These are phyloP conservation scores for Zymoseptoria passerinii DNA, from an alignment of 2,329 filamentous ascomycete species.

Conservation along the genomic window DNA sequence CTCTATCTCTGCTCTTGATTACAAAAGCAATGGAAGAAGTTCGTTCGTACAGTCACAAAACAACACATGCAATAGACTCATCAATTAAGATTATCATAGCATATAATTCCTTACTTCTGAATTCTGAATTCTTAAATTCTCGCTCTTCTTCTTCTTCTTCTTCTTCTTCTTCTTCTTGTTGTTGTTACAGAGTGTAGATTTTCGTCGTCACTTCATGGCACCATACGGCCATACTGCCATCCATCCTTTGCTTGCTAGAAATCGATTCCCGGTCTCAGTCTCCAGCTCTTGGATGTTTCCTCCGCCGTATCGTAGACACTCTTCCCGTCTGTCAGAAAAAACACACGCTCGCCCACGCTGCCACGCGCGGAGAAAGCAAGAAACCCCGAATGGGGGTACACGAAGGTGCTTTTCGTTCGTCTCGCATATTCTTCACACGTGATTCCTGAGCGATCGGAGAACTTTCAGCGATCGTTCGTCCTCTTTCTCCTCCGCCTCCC, in stretches of 20 bases:
- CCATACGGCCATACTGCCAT: background rate
- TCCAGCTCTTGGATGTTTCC: background rate
- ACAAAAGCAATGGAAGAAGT: no score
- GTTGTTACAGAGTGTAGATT: background rate
- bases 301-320: background rate
- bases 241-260: background rate
- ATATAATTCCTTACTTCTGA: background rate
- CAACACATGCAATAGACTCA: no score
- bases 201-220: background rate
- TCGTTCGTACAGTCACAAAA: no score
- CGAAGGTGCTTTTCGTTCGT: background rate
- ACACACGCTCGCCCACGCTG: background rate
- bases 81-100: background rate
- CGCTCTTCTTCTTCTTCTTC: background rate
- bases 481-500: constrained; percentile 7
- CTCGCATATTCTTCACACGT: background rate
- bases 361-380: background rate
- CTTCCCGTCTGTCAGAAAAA: background rate
- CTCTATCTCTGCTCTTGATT: no score
- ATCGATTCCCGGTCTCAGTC: background rate
- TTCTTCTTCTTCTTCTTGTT: background rate
- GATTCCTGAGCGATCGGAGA: background rate
- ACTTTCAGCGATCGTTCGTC: background rate
- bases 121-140: background rate
- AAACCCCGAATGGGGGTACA: background rate